Evolutionary conservation across 179 eudicot species (phyloP), one percentile per base, ranked within the genome.

Genomic region (Silene noctiflora): DNA sequence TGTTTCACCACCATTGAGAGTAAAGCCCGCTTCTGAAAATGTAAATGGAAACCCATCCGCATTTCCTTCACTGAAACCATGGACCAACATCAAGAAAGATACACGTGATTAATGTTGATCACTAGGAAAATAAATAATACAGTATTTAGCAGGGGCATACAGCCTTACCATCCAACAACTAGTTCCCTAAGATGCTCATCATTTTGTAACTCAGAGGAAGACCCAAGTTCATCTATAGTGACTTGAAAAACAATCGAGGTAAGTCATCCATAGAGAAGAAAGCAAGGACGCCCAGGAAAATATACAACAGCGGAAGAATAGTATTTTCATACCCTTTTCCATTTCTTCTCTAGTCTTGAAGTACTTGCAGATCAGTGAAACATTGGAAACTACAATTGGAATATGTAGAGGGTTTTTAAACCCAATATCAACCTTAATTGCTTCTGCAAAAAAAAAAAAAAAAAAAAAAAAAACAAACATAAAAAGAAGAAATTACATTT

Each of bases 341-440:
- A 69, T 80, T 76, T 87, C 84, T 72, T 84, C 94, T 80, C 85
- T 80, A 51, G 72, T 85, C 31, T 72, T 75, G 77, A 84, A 89
- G 86, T 89, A 89, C 81, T 90, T 86, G 81, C 99, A 96, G 81
- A 96, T 85, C 68, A 96, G 80, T 81, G 91, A 87, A 80, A 91
- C 89, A 81, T 78, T 79, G 64, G 97, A 88, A 60, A 96, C 77
- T 25, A 92, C 86, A 78, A 96, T 80, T 46, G 97, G 89, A 64
- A 91, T 90, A 80, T 88, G 97, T 78, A 96, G 97, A 29, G 99
- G 98, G 78, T 96, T 96, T 79, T 76, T 87, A 78, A 96, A 96
- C 71, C 89, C 90, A 82, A 96, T 85, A 72, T 88, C 92, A 72
- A 96, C 92, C 85, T 87, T 87, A 53, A 95, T 84, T 51, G 95